A percentile compares a stretch with the other conserved stretches of the same genome.
Evolutionary conservation across 768 basidiomycete species (phyloP).

Genomic region (Porpolomopsis calyptriformis): DNA sequence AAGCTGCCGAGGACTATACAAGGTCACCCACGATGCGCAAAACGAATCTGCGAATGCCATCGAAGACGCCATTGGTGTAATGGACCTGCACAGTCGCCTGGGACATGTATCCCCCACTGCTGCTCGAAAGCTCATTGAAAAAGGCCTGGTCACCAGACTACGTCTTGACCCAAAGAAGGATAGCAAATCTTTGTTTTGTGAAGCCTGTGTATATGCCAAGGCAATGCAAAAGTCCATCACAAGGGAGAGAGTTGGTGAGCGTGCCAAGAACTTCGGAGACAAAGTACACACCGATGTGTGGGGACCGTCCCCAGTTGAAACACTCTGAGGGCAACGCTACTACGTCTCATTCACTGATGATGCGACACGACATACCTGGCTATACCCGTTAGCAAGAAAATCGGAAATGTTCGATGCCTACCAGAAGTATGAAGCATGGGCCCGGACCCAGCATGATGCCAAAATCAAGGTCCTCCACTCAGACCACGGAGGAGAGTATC

Average conservation of each 20-base stretch:
- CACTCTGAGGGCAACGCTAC: conserved; percentile 13
- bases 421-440: conserved; percentile 16
- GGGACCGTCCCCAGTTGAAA: conserved; percentile 20
- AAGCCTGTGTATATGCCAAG: conserved; percentile 23
- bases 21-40: not conserved
- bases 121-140: conserved; percentile 12
- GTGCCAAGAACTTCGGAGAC: conserved; percentile 5
- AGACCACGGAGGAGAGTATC: conserved; percentile 28
- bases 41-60: not conserved
- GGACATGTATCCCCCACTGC: conserved; percentile 16
- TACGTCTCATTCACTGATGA: conserved; percentile 22
- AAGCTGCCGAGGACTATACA: not conserved
- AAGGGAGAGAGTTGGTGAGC: conserved; percentile 6
- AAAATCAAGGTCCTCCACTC: conserved; percentile 17
- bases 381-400: conserved; percentile 15
- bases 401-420: conserved; percentile 15
- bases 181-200: conserved; percentile 13
- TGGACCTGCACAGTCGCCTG: conserved; percentile 5
- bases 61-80: not conserved
- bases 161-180: conserved; percentile 11
- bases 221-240: conserved; percentile 11
- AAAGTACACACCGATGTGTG: conserved; percentile 26
- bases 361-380: conserved; percentile 8
- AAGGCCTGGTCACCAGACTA: conserved; percentile 17
- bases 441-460: conserved; percentile 18